Percentiles rank a stretch among this genome's conserved stretches.
phyloP scores from a whole-genome alignment of 495 filamentous ascomycete species.

The Penicillium fimorum region DNA sequence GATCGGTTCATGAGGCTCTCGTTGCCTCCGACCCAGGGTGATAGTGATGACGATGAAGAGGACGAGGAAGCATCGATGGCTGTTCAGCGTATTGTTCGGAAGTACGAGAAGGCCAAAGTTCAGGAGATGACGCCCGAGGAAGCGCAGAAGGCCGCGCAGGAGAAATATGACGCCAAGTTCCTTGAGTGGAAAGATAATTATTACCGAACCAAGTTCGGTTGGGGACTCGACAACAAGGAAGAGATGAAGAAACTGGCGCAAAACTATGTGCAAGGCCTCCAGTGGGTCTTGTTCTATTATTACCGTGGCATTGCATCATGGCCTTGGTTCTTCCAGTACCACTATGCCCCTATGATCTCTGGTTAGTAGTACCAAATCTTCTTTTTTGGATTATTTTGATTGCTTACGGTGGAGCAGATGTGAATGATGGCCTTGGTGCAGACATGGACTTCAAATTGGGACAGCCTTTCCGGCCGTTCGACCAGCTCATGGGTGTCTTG shows the following conservation, averaged over 20 bases:
- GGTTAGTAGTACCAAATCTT: conserved; percentile 44
- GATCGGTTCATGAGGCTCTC: conserved; percentile 75
- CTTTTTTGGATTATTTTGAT: background rate
- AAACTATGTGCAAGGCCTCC: conserved; percentile 96
- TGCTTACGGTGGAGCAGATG: conserved; percentile 54
- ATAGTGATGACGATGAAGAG: conserved; percentile 63
- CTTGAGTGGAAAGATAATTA: conserved; percentile 89
- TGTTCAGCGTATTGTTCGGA: conserved; percentile 76
- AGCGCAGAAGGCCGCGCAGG: conserved; percentile 69
- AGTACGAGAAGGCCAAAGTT: conserved; percentile 85
- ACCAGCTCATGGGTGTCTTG: conserved; percentile 97
- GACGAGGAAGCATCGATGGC: conserved; percentile 87
- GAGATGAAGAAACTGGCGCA: conserved; percentile 82
- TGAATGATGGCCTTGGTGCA: conserved; percentile 79
- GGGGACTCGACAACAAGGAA: conserved; percentile 78
- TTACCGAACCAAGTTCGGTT: conserved; percentile 85
- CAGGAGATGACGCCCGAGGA: conserved; percentile 78
- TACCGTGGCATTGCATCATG: conserved; percentile 95
- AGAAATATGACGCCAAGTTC: conserved; percentile 85
- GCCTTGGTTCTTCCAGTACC: conserved; percentile 97
- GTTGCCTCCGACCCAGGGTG: conserved; percentile 52
- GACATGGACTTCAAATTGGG: conserved; percentile 90
- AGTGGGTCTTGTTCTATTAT: conserved; percentile 99
- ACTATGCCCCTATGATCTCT: conserved; percentile 96
- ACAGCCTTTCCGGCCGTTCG: conserved; percentile 89